These are phyloP conservation scores for Cyberlindnera samutprakarnensis DNA, from an alignment of 805 yeast genomes.

Conservation along the genomic window DNA sequence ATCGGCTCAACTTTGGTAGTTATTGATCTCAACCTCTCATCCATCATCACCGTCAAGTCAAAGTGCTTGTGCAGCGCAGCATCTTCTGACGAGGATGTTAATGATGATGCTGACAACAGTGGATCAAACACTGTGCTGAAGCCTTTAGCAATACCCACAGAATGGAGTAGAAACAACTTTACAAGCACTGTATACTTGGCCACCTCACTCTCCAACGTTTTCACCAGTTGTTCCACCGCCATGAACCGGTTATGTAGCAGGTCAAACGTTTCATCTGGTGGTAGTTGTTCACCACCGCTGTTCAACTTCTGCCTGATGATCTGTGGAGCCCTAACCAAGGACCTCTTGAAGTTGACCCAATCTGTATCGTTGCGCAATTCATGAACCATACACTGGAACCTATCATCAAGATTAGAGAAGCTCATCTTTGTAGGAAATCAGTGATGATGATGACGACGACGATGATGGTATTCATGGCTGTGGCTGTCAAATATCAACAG, in stretches of 20 bases:
- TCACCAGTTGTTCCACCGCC: conserved; percentile 1
- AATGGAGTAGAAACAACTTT: conserved; percentile 5
- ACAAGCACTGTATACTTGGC: conserved; percentile 3
- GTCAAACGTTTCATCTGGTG: conserved; percentile 39
- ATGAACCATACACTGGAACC: conserved; percentile 20
- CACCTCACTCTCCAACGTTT: conserved; percentile 11
- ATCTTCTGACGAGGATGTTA: too few species aligned
- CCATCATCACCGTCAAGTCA: neutral
- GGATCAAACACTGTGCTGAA: conserved; percentile 9
- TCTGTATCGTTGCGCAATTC: conserved; percentile 19
- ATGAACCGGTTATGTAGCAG: conserved; percentile 2
- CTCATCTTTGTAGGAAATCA: too few species aligned
- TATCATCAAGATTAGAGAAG: too few species aligned
- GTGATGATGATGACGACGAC: too few species aligned
- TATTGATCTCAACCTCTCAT: conserved; percentile 8
- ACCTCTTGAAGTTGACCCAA: conserved; percentile 46
- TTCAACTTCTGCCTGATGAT: conserved; percentile 78
- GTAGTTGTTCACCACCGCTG: conserved; percentile 58
- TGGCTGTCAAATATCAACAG: too few species aligned
- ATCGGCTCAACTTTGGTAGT: conserved; percentile 6
- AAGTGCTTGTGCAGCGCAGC: neutral
- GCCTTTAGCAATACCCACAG: conserved; percentile 2
- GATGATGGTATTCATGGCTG: too few species aligned
- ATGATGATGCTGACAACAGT: conserved; percentile 1
- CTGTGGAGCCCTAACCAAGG: conserved; percentile 85